Conservation (phyloP, 2,329 filamentous ascomycete species). For the Neoascochyta sp. region DNA sequence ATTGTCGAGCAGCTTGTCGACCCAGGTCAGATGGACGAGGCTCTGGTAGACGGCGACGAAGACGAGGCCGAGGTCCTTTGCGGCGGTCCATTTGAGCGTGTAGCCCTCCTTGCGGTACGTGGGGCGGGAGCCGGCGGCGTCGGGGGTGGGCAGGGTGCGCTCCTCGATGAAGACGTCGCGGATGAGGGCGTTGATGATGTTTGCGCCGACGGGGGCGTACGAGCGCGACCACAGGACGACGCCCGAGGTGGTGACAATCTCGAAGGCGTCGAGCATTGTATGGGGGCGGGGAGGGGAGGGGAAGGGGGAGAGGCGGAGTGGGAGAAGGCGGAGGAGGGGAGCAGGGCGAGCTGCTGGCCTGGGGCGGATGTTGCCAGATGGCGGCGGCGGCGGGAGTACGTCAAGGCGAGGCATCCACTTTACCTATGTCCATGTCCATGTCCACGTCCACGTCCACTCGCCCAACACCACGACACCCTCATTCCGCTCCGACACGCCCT, state of each 20-base stretch:
- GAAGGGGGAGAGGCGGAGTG: slow-evolving; percentile 4
- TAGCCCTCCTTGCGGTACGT: slow-evolving; percentile 89
- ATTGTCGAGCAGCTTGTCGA: slow-evolving; percentile 93
- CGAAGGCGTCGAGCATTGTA: slow-evolving; percentile 91
- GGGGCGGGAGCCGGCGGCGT: slow-evolving; percentile 62
- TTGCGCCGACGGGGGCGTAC: slow-evolving; percentile 73
- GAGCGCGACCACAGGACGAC: slow-evolving; percentile 95
- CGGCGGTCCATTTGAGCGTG: slow-evolving; percentile 87
- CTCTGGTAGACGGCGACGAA: slow-evolving; percentile 98
- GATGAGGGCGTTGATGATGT: slow-evolving; percentile 91
- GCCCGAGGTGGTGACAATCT: slow-evolving; percentile 91
- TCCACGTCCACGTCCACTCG: slow-evolving; percentile 1
- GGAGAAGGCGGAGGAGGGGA: slow-evolving; percentile 1
- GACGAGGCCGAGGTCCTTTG: slow-evolving; percentile 89
- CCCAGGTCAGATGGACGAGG: slow-evolving; percentile 90
- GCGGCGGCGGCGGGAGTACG: slow-evolving; percentile 7
- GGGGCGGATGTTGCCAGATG: slow-evolving; percentile 21
- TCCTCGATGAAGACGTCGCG: slow-evolving; percentile 97
- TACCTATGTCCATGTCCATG: background rate
- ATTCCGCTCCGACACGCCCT: background rate
- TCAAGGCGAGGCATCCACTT: slow-evolving; percentile 1
- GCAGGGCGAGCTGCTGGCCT: slow-evolving; percentile 6
- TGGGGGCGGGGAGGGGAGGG: slow-evolving; percentile 3
- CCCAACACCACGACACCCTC: slow-evolving; percentile 7
- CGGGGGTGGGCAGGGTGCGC: slow-evolving; percentile 62